A percentile compares a stretch with the other conserved stretches of the same genome.
phyloP scores from a whole-genome alignment of 1,284 basidiomycete species.

The Sporisorium sorghi region DNA sequence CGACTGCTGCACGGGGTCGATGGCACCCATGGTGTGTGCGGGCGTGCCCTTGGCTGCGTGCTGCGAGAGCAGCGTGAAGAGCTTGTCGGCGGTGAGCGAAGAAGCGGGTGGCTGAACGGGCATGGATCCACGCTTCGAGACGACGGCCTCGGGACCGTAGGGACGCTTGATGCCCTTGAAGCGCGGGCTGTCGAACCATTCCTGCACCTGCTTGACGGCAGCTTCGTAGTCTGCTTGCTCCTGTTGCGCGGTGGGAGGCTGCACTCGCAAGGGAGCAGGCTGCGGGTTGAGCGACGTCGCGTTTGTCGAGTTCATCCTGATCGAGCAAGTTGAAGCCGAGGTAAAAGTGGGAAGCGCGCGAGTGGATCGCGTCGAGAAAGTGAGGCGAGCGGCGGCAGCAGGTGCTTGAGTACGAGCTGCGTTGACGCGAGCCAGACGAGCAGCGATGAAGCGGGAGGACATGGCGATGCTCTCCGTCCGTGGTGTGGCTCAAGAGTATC shows the following conservation, averaged over 20 bases:
- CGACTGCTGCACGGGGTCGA: slow-evolving; percentile 93
- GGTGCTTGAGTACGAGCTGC: slow-evolving; percentile 27
- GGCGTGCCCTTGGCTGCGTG: slow-evolving; percentile 75
- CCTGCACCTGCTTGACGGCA: slow-evolving; percentile 76
- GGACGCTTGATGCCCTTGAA: slow-evolving; percentile 81
- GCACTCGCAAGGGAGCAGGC: slow-evolving; percentile 74
- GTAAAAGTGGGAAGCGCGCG: slow-evolving; percentile 2
- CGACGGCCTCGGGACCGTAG: slow-evolving; percentile 82
- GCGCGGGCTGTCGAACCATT: slow-evolving; percentile 81
- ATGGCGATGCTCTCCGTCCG: slow-evolving; percentile 18
- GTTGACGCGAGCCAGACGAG: slow-evolving; percentile 47
- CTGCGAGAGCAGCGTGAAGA: slow-evolving; percentile 77
- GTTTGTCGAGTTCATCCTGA: slow-evolving; percentile 72
- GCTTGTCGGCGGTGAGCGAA: slow-evolving; percentile 83
- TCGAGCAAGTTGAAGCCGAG: background rate
- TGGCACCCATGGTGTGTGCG: slow-evolving; percentile 66
- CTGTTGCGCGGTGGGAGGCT: slow-evolving; percentile 76
- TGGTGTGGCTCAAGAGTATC: background rate
- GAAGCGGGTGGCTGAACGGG: slow-evolving; percentile 80
- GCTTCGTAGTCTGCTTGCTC: slow-evolving; percentile 78
- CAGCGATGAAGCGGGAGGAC: slow-evolving; percentile 33
- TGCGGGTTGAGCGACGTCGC: slow-evolving; percentile 72
- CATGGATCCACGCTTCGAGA: slow-evolving; percentile 87
- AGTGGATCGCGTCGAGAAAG: slow-evolving; percentile 10
- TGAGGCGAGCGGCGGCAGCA: slow-evolving; percentile 23